Percentiles rank a stretch among this genome's conserved stretches.
These are phyloP conservation scores for Ceraceosorus guamensis DNA, from an alignment of 1,284 basidiomycete genomes.

Conservation along the genomic window DNA sequence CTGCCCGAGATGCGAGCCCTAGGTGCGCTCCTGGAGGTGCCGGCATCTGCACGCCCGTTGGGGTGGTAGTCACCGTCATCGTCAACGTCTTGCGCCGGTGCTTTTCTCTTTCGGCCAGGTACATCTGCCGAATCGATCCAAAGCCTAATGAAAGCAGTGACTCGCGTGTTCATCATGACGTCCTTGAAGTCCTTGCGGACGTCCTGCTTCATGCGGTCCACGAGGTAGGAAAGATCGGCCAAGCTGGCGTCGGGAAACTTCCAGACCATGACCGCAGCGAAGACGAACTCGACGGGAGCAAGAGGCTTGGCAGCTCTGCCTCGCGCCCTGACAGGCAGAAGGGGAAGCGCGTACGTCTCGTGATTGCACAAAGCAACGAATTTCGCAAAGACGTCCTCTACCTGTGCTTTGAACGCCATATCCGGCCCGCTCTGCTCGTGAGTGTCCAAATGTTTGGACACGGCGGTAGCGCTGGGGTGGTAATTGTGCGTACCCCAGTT, in stretches of 20 bases:
- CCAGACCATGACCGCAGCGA: conserved; percentile 20
- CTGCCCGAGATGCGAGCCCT: too few relatives aligned
- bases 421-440: too few relatives aligned
- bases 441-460: not conserved
- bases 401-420: too few relatives aligned
- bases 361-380: conserved; percentile 24
- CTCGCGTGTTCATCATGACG: conserved; percentile 18
- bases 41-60: too few relatives aligned
- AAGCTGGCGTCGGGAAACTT: conserved; percentile 14
- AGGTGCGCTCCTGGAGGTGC: too few relatives aligned
- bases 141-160: conserved; percentile 11
- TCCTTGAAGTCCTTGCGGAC: conserved; percentile 25
- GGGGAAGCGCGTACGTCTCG: conserved; percentile 14
- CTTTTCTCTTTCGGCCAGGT: not conserved
- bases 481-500: not conserved
- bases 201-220: conserved; percentile 19
- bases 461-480: not conserved
- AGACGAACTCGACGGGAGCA: conserved; percentile 27
- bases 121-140: conserved; percentile 14
- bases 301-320: conserved; percentile 16
- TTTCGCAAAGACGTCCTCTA: too few relatives aligned
- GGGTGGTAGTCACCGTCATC: too few relatives aligned
- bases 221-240: conserved; percentile 16
- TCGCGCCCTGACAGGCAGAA: conserved; percentile 16
- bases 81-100: not conserved